Evolutionary conservation across 2,329 filamentous ascomycete species (phyloP), one percentile per base, ranked within the genome.

Genomic region (Aspergillus bombycis): DNA sequence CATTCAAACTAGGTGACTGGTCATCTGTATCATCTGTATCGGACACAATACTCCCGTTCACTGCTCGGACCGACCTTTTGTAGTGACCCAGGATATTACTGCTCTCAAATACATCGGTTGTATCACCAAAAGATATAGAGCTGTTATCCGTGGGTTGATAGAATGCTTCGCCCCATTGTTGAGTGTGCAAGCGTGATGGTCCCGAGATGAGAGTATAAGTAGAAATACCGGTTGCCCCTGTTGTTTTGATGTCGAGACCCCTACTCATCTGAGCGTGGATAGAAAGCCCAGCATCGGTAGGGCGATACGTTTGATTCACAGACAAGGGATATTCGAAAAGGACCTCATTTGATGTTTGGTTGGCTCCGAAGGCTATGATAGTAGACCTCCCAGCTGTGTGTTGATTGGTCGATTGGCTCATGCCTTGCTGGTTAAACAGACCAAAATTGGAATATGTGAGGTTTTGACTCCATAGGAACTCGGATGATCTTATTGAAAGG

Each of bases 191-290:
- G 38, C 62, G 46, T 2, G 70, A 69, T 4, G 74, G 65, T 0
- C 73, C 72, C 5, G 71, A 67, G 28, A 77, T 68, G 67, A 89
- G 89, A 0, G 83, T 85, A 66, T 90, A 86, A 0, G 89, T 85
- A 57, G 91, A 87, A 30, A 86, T 80, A 1, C 83, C 38, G 38
- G 16, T 41, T 41, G 3, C 19, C 38, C 38, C 38, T n/a, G 19
- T 41, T 41, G 38, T 10, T 41, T 41, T n/a, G 38, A 41, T 41
- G 38, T 41, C 8, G 38, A 41, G 38, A n/a, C 38, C 38, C 38
- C 38, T 19, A n/a, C 38, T 41, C 38, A 41, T n/a, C 38, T 16
- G n/a, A 41, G 38, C 38, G 16, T 41, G 38, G 7, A 41, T n/a
- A n/a, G 38, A 41, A 9, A n/a, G 16, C 38, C 38, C 38, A 8